These are phyloP conservation scores for Saccharomycopsis malanga DNA, from an alignment of 805 yeast genomes.

Conservation along the genomic window DNA sequence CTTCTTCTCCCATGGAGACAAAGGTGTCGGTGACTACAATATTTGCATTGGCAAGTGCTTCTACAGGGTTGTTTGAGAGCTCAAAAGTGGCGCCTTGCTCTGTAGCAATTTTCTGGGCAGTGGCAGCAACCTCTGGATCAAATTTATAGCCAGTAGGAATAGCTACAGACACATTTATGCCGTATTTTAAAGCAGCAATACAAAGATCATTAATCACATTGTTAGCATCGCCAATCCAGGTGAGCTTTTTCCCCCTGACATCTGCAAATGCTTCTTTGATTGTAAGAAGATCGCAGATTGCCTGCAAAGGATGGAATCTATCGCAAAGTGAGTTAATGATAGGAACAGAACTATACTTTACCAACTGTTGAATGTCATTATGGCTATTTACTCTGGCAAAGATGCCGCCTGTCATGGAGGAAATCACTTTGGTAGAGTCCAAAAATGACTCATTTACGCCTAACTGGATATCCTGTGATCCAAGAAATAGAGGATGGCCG, in stretches of 20 bases:
- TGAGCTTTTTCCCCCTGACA: constrained; percentile 47
- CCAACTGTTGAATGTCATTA: constrained; percentile 69
- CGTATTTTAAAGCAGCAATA: constrained; percentile 76
- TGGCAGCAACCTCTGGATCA: constrained; percentile 43
- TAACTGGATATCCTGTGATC: constrained; percentile 92
- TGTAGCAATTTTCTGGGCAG: constrained; percentile 46
- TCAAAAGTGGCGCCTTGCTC: constrained; percentile 48
- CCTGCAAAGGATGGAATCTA: constrained; percentile 89
- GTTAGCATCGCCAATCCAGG: constrained; percentile 97
- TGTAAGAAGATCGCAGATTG: constrained; percentile 84
- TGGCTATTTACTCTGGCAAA: constrained; percentile 94
- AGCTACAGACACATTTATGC: constrained; percentile 78
- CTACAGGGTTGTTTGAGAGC: constrained; percentile 63
- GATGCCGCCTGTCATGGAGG: constrained; percentile 94
- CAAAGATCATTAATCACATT: constrained; percentile 92
- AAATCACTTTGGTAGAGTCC: constrained; percentile 82
- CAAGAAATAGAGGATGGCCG: constrained; percentile 93
- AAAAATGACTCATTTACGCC: constrained; percentile 91
- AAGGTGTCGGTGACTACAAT: constrained; percentile 93
- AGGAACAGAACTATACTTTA: constrained; percentile 78
- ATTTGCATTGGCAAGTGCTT: constrained; percentile 68
- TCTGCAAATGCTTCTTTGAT: constrained; percentile 69
- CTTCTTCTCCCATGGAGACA: constrained; percentile 97
- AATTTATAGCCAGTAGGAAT: constrained; percentile 72
- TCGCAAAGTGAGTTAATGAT: constrained; percentile 93